phyloP scores from a whole-genome alignment of 805 yeast genomes.

The Huiozyma naganishii region DNA sequence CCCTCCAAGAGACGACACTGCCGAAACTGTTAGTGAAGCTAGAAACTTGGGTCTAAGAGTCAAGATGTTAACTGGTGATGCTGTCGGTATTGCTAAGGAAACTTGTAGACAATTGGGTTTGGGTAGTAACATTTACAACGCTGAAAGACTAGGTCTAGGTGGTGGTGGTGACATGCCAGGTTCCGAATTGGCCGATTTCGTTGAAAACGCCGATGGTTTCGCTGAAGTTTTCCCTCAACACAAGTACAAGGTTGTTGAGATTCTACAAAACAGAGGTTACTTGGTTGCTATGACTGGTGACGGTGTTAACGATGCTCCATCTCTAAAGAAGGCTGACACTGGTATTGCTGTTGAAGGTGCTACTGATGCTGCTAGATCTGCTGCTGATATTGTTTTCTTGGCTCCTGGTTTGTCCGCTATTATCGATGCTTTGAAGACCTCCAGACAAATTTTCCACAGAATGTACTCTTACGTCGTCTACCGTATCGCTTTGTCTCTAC shows the following conservation, averaged over 20 bases:
- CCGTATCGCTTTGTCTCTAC: slow-evolving; percentile 93
- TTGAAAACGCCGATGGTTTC: slow-evolving; percentile 96
- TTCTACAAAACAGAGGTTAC: slow-evolving; percentile 91
- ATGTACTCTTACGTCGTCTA: slow-evolving; percentile 96
- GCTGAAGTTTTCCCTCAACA: slow-evolving; percentile 99
- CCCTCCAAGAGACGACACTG: slow-evolving; percentile 98
- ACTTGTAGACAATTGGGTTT: slow-evolving; percentile 96
- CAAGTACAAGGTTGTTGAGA: slow-evolving; percentile 91
- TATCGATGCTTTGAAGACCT: slow-evolving; percentile 88
- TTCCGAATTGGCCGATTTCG: slow-evolving; percentile 94
- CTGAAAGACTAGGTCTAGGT: slow-evolving; percentile 92
- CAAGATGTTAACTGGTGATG: slow-evolving; percentile 98
- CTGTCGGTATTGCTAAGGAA: slow-evolving; percentile 97
- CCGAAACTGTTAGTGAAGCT: slow-evolving; percentile 87
- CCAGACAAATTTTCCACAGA: slow-evolving; percentile 97
- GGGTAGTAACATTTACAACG: slow-evolving; percentile 93
- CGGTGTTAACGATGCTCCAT: slow-evolving; percentile 98
- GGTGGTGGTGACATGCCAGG: slow-evolving; percentile 96
- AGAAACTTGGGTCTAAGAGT: slow-evolving; percentile 84
- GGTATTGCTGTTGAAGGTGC: slow-evolving; percentile 99
- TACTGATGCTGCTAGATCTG: slow-evolving; percentile 93
- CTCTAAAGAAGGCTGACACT: slow-evolving; percentile 88
- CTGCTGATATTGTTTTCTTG: slow-evolving; percentile 91
- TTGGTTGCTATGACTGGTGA: slow-evolving; percentile 99
- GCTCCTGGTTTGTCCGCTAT: slow-evolving; percentile 94